A percentile compares a stretch with the other conserved stretches of the same genome.
phyloP scores from a whole-genome alignment of 2,329 filamentous ascomycete species.

The Tolypocladium ovalisporum region DNA sequence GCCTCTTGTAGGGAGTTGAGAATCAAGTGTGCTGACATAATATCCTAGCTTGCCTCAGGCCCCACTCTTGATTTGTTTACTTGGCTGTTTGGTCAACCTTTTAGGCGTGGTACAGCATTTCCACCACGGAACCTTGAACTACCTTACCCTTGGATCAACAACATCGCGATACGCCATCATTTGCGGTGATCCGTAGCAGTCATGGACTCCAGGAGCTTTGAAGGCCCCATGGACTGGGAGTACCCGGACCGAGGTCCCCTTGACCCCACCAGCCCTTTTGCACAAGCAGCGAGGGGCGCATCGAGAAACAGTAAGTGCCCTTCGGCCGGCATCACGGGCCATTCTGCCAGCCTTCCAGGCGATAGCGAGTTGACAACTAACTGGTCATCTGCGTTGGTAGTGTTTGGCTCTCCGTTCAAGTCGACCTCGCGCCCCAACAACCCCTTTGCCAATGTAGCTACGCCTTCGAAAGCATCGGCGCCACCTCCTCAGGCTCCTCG shows the following conservation, averaged over 20 bases:
- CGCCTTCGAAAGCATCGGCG: slow-evolving; percentile 29
- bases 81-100: slow-evolving; percentile 16
- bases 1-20: not conserved
- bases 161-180: not conserved
- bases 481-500: slow-evolving; percentile 30
- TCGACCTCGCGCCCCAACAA: slow-evolving; percentile 17
- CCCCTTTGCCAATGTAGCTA: slow-evolving; percentile 23
- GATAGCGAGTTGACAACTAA: not conserved
- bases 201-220: slow-evolving; percentile 46
- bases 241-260: slow-evolving; percentile 47
- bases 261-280: slow-evolving; percentile 52
- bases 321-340: not conserved
- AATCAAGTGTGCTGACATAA: slow-evolving; percentile 19
- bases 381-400: slow-evolving; percentile 14
- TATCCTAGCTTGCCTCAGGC: slow-evolving; percentile 2
- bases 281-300: slow-evolving; percentile 34
- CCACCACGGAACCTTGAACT: not conserved
- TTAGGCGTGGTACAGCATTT: slow-evolving; percentile 8
- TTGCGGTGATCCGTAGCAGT: not conserved
- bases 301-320: slow-evolving; percentile 29
- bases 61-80: slow-evolving; percentile 21
- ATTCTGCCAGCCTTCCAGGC: not conserved
- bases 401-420: slow-evolving; percentile 27
- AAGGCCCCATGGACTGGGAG: slow-evolving; percentile 58
- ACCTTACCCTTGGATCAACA: not conserved